Conservation (phyloP, 305 asterid genomes). For the Striga hermonthica region DNA sequence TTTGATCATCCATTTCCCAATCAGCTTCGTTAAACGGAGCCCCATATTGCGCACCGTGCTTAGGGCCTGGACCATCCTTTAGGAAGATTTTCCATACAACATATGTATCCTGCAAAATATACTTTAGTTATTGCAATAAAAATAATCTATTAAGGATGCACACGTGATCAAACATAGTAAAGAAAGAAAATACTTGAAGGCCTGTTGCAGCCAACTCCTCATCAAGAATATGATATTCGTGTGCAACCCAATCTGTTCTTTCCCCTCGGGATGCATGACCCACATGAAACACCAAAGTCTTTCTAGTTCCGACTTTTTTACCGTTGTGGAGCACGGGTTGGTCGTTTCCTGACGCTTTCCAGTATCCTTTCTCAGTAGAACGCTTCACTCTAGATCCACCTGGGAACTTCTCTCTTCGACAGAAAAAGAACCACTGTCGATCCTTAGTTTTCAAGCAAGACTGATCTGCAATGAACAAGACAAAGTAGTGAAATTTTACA, state of each 20-base stretch:
- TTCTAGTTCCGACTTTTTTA: slow-evolving; percentile 55
- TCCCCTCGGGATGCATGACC: slow-evolving; percentile 72
- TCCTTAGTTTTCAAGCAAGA: slow-evolving; percentile 69
- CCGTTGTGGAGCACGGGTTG: slow-evolving; percentile 39
- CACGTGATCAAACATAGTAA: background rate
- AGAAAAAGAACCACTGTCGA: slow-evolving; percentile 89
- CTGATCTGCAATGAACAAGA: slow-evolving; percentile 47
- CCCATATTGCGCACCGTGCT: slow-evolving; percentile 89
- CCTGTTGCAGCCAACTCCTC: slow-evolving; percentile 50
- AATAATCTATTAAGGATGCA: background rate
- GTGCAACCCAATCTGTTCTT: slow-evolving; percentile 83
- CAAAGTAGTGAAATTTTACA: background rate
- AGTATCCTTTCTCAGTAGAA: slow-evolving; percentile 71
- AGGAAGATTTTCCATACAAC: slow-evolving; percentile 75
- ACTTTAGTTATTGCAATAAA: background rate
- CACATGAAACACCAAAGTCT: slow-evolving; percentile 72
- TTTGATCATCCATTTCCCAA: slow-evolving; percentile 54
- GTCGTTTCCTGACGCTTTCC: slow-evolving; percentile 90
- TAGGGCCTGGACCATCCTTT: slow-evolving; percentile 81
- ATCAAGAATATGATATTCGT: slow-evolving; percentile 63
- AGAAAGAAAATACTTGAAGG: slow-evolving; percentile 48
- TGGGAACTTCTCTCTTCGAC: slow-evolving; percentile 79
- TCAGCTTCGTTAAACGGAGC: slow-evolving; percentile 85
- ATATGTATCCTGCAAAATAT: slow-evolving; percentile 52
- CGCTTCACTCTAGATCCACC: slow-evolving; percentile 78